Base-by-base conservation (phyloP, 345 rosid species). In the Arabidopsis arenosa region DNA sequence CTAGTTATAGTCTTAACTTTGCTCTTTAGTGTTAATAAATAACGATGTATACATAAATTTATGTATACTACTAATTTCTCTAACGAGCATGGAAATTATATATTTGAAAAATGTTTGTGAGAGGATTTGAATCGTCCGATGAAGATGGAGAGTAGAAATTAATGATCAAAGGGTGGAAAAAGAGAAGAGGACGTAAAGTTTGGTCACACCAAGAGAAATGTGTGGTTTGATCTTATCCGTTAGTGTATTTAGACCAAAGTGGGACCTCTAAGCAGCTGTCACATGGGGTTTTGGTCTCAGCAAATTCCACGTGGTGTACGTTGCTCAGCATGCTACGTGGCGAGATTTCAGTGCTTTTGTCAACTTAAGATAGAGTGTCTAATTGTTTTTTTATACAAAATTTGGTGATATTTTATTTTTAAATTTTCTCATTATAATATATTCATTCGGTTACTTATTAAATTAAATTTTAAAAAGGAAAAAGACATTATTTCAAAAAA, bases 201-300 rank as follows among this genome's bases (percentile, higher is more conserved):
- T 17, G 61, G 33, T 12, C 52, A 49, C n/a, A 40, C 32, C 36
- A n/a, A 44, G 66, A 36, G 7, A 39, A 39, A 49, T 15, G 37
- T 56, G 47, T 47, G 0, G 0, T 3, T 74, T 66, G 81, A 71
- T 66, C 77, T 78, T 72, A 78, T 78, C 81, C 76, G 68, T 65
- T 70, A 72, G 72, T 77, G 66, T 68, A 44, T 70, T 37, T 47
- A 64, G 52, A 37, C 62, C 62, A 23, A 57, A 40, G 69, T 72
- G 63, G 81, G 73, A 23, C 73, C 75, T 41, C 4, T 14, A 65
- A 17, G 23, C 45, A 63, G 76, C 80, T 77, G 80, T 77, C 71
- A 68, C 26, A 68, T 61, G 12, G 62, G 61, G 23, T 35, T 51
- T 61, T 62, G 57, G 57, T 68, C 55, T 68, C 57, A 44, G 41